Evolutionary conservation across 345 rosid species (phyloP), one percentile per base, ranked within the genome.

Genomic region (Dovyalis caffra): DNA sequence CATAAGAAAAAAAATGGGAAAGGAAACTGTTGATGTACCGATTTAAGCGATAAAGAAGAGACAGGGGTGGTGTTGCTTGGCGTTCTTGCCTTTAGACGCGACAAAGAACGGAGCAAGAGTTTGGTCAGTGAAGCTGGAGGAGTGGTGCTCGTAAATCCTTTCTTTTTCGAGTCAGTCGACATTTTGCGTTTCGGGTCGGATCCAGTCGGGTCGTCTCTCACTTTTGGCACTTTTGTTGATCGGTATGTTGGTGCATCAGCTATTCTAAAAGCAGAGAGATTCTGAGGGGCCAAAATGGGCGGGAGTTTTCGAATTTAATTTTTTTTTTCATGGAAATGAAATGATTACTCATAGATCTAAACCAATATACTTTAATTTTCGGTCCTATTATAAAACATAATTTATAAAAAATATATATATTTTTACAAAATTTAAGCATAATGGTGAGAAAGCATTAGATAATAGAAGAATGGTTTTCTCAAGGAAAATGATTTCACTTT

Each of bases 21-120:
- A 32, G 45, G 29, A 10, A 32, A 66, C 20, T 16, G 5, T 35
- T 14, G 12, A 3, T 2, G 56, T 25, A 53, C 77, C 11, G 64
- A 74, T 74, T 74, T 74, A 37, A 74, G 3, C 10, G 37, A 53
- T 33, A 74, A 74, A 6, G 64, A 74, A 15, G 77, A 65, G 3
- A 23, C 51, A 26, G 70, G 64, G 32, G 12, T 32, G 40, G 23
- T 11, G 11, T 49, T 49, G 57, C n/a, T 49, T 23, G 23, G 57
- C 23, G 57, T 49, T 49, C 10, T 49, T 49, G 38, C 0, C 4
- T 56, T 72, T 2, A 7, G 75, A 14, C 45, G 29, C n/a, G 68
- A 31, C 6, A 26, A 40, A 62, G 67, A 61, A 60, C 3, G 35
- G n/a, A 18, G 57, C 25, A 49, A 49, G 25, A 49, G 18, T 5